These are phyloP conservation scores for Sungouiozyma intestinalis DNA, from an alignment of 805 yeast species.

Conservation along the genomic window DNA sequence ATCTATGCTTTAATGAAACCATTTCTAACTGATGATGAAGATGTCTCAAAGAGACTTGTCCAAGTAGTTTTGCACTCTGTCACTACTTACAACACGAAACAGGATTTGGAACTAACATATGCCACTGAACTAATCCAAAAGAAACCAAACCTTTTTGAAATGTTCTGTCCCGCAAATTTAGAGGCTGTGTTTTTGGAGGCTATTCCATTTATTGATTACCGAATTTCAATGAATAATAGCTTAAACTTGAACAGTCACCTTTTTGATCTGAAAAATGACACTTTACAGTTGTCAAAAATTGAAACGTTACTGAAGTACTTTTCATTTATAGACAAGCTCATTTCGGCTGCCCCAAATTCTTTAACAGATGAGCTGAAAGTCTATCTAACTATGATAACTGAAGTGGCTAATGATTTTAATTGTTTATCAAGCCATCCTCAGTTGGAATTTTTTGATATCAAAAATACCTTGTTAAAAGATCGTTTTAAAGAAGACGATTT, in stretches of 20 bases:
- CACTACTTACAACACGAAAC: not conserved
- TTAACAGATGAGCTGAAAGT: conserved; percentile 8
- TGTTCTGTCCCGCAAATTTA: conserved; percentile 13
- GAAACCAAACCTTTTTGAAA: conserved; percentile 6
- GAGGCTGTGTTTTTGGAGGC: conserved; percentile 16
- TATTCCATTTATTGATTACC: conserved; percentile 27
- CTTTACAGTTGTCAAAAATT: not conserved
- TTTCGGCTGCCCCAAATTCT: conserved; percentile 7
- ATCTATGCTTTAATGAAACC: conserved; percentile 9
- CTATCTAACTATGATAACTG: conserved; percentile 28
- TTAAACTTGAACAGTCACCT: conserved; percentile 32
- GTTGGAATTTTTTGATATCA: conserved; percentile 10
- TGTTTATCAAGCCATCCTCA: conserved; percentile 22
- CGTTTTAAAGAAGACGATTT: conserved; percentile 1
- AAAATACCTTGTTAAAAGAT: conserved; percentile 13
- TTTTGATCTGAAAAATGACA: not conserved
- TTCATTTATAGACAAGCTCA: conserved; percentile 17
- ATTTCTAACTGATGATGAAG: conserved; percentile 5
- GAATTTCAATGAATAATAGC: conserved; percentile 39
- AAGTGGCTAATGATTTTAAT: conserved; percentile 31
- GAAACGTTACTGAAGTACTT: not conserved
- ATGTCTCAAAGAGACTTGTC: conserved; percentile 9
- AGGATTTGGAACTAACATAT: not conserved
- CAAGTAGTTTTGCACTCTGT: conserved; percentile 8
- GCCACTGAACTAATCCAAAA: conserved; percentile 1